These are phyloP conservation scores for Heliamphora pulchella DNA, from an alignment of 179 eudicot genomes.

Conservation along the genomic window DNA sequence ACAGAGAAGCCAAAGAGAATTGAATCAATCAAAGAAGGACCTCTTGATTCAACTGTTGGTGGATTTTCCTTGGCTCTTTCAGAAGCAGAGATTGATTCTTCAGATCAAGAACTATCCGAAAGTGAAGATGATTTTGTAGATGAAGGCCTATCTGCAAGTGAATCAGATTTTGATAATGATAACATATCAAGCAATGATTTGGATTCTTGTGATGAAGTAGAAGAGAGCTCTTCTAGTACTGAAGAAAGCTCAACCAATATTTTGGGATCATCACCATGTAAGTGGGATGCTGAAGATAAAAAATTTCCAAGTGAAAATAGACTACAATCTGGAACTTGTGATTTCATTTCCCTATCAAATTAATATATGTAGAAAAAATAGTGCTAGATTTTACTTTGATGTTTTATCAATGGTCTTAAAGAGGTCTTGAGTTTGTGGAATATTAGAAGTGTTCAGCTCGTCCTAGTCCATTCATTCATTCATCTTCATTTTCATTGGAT, in stretches of 20 bases:
- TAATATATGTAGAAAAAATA: too few species aligned
- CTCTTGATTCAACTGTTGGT: background rate
- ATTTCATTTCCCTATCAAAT: background rate
- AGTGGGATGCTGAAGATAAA: background rate
- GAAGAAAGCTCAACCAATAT: background rate
- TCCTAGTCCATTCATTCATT: too few species aligned
- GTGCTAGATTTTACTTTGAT: too few species aligned
- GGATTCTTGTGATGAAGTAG: constrained; percentile 12
- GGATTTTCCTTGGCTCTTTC: background rate
- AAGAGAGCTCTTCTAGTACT: background rate
- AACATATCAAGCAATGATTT: background rate
- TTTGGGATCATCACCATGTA: background rate
- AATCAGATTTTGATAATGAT: background rate
- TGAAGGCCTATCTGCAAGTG: constrained; percentile 9
- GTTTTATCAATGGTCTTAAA: too few species aligned
- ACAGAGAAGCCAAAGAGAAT: constrained; percentile 15
- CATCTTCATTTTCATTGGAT: too few species aligned
- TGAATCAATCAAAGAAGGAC: background rate
- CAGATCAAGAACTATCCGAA: constrained; percentile 21
- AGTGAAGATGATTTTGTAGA: constrained; percentile 17
- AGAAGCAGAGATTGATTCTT: constrained; percentile 14
- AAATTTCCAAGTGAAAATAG: background rate
- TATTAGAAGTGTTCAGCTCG: too few species aligned
- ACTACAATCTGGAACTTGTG: background rate
- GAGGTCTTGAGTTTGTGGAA: too few species aligned